Percentiles rank a stretch among this genome's conserved stretches.
These are phyloP conservation scores for Arabis alpina DNA, from an alignment of 345 rosid genomes.

Conservation along the genomic window DNA sequence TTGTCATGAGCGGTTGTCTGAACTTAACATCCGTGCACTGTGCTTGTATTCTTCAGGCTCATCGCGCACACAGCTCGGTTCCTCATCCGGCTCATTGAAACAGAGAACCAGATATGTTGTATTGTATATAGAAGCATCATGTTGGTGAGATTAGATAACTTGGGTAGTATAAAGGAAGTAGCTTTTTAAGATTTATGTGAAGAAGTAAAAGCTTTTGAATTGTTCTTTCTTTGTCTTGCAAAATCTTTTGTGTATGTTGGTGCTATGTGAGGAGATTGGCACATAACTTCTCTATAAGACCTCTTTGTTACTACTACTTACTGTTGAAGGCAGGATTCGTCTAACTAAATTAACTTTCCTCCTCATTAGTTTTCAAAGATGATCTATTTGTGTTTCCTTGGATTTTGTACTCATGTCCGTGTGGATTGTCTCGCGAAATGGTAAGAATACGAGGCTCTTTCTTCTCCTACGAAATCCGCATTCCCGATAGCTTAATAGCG, in stretches of 20 bases:
- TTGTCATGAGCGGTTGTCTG: constrained; percentile 95
- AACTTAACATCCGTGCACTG: constrained; percentile 91
- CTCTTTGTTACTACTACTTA: constrained; percentile 1
- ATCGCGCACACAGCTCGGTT: constrained; percentile 56
- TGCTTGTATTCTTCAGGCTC: constrained; percentile 79
- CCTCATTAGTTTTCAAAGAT: no score
- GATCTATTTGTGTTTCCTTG: no score
- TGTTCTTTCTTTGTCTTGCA: constrained; percentile 20
- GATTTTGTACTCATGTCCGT: no score
- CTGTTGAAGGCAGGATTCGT: not conserved
- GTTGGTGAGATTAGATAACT: no score
- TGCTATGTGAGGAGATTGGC: not conserved
- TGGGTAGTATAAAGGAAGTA: constrained; percentile 3
- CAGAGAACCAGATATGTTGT: not conserved
- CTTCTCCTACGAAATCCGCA: no score
- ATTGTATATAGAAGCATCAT: constrained; percentile 25
- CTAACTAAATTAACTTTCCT: not conserved
- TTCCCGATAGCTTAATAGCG: no score
- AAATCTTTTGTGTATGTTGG: constrained; percentile 11
- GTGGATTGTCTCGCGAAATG: no score
- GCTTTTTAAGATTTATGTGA: not conserved
- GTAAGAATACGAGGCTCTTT: no score
- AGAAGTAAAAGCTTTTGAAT: constrained; percentile 7
- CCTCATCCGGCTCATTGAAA: constrained; percentile 64
- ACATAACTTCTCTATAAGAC: not conserved